A percentile compares a stretch with the other conserved stretches of the same genome.
These are phyloP conservation scores for Nymphaea colorata DNA, from an alignment of 164 flowering plant genomes.

Conservation along the genomic window DNA sequence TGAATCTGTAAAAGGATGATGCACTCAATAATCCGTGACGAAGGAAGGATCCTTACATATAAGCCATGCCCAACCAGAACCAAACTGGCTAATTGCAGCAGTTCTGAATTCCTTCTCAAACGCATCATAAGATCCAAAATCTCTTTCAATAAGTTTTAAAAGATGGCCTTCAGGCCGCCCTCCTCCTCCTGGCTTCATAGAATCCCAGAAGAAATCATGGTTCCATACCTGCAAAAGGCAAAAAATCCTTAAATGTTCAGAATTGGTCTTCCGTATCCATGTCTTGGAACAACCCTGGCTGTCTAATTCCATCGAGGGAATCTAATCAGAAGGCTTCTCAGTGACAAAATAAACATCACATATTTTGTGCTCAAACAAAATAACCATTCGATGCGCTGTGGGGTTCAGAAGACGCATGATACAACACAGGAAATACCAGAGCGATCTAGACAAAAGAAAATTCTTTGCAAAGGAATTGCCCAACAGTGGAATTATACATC, in stretches of 20 bases:
- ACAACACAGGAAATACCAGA: too few relatives aligned
- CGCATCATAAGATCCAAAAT: slow-evolving; percentile 73
- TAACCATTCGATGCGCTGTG: too few relatives aligned
- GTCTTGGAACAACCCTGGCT: not conserved
- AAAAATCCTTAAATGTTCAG: not conserved
- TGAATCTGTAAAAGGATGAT: not conserved
- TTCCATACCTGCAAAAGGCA: slow-evolving; percentile 62
- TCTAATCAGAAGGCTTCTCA: too few relatives aligned
- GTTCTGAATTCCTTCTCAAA: slow-evolving; percentile 44
- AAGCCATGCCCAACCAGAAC: slow-evolving; percentile 99
- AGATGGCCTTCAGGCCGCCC: slow-evolving; percentile 77
- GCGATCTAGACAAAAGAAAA: too few relatives aligned
- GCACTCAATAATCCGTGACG: too few relatives aligned
- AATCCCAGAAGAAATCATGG: slow-evolving; percentile 92
- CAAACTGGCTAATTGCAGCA: slow-evolving; percentile 80
- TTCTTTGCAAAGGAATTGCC: too few relatives aligned
- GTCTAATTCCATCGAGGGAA: too few relatives aligned
- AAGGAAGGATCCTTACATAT: slow-evolving; percentile 41
- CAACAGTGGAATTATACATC: too few relatives aligned
- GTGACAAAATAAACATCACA: too few relatives aligned
- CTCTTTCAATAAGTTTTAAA: slow-evolving; percentile 58
- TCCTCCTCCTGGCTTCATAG: slow-evolving; percentile 92
- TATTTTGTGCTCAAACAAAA: too few relatives aligned
- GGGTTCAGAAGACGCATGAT: too few relatives aligned
- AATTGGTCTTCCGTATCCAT: not conserved